Evolutionary conservation across 148 eudicot genomes (phyloP).

Genomic region (Hydrangea macrophylla): DNA sequence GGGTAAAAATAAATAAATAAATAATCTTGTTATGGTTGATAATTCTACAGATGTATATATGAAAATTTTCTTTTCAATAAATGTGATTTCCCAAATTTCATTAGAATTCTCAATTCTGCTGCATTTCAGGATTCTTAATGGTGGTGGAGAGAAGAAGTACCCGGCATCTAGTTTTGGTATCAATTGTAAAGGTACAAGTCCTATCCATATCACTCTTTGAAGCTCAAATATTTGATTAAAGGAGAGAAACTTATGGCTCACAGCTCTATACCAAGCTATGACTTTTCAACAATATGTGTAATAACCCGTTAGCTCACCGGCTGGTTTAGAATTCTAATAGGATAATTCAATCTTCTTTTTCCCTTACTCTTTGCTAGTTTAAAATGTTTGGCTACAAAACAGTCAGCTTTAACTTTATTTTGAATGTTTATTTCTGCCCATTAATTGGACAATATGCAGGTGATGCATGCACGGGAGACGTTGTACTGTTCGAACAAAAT

Average conservation of each 20-base stretch:
- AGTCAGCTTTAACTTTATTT: not conserved
- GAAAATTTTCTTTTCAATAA: not conserved
- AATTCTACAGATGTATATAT: not conserved
- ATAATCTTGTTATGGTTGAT: conserved; percentile 6
- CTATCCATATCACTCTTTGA: conserved; percentile 2
- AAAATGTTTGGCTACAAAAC: not conserved
- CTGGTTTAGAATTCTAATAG: not conserved
- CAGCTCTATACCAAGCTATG: too few relatives aligned
- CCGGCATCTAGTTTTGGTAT: conserved; percentile 69
- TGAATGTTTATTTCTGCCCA: conserved; percentile 3
- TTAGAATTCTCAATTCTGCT: not conserved
- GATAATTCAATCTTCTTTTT: not conserved
- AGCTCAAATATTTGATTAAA: not conserved
- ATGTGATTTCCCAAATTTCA: not conserved
- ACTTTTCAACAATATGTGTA: too few relatives aligned
- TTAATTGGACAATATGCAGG: conserved; percentile 43
- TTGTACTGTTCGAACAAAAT: conserved; percentile 80
- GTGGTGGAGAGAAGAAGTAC: conserved; percentile 67
- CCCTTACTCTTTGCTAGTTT: not conserved
- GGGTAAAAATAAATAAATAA: conserved; percentile 32
- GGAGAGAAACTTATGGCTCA: not conserved
- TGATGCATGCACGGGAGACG: conserved; percentile 83
- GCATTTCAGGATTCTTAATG: conserved; percentile 46
- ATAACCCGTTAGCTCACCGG: too few relatives aligned
- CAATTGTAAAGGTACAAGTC: conserved; percentile 91